Percentiles rank a stretch among this genome's conserved stretches.
Conservation (phyloP, 495 filamentous ascomycete genomes). For the Penicillium subrubescens region DNA sequence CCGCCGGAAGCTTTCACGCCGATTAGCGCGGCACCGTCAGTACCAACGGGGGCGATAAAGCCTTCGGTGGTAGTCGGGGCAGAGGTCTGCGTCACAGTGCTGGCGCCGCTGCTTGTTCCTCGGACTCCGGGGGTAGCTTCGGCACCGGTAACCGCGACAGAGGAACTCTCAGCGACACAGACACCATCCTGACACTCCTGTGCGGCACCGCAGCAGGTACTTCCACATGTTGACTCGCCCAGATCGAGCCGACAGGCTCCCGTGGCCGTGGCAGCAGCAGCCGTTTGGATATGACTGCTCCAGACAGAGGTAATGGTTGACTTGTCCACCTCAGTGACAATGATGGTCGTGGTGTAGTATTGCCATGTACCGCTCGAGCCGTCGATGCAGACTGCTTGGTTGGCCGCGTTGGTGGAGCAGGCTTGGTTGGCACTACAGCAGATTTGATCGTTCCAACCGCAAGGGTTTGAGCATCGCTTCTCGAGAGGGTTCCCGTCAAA, state of each 20-base stretch:
- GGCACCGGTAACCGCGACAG: conserved; percentile 39
- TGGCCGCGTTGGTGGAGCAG: conserved; percentile 63
- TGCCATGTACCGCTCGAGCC: conserved; percentile 35
- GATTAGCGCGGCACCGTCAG: conserved; percentile 50
- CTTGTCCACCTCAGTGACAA: conserved; percentile 62
- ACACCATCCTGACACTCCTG: conserved; percentile 62
- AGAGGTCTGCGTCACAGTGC: conserved; percentile 57
- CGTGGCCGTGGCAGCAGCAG: conserved; percentile 45
- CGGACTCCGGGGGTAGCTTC: conserved; percentile 60
- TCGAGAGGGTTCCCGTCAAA: conserved; percentile 32
- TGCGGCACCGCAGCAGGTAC: conserved; percentile 70
- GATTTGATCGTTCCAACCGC: conserved; percentile 65
- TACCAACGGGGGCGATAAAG: conserved; percentile 59
- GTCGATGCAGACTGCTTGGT: conserved; percentile 57
- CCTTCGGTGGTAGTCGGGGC: conserved; percentile 59
- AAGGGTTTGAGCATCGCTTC: conserved; percentile 63
- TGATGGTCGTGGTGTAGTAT: conserved; percentile 71
- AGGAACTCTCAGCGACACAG: conserved; percentile 45
- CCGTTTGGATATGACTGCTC: conserved; percentile 51
- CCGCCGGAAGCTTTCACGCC: conserved; percentile 44
- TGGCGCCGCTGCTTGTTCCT: conserved; percentile 64
- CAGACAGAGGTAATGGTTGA: conserved; percentile 67
- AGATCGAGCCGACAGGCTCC: conserved; percentile 59
- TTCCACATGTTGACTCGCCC: conserved; percentile 69
- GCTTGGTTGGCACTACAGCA: conserved; percentile 64